phyloP scores from a whole-genome alignment of 352 stramenopile species.

The Globisporangium emineosum region DNA sequence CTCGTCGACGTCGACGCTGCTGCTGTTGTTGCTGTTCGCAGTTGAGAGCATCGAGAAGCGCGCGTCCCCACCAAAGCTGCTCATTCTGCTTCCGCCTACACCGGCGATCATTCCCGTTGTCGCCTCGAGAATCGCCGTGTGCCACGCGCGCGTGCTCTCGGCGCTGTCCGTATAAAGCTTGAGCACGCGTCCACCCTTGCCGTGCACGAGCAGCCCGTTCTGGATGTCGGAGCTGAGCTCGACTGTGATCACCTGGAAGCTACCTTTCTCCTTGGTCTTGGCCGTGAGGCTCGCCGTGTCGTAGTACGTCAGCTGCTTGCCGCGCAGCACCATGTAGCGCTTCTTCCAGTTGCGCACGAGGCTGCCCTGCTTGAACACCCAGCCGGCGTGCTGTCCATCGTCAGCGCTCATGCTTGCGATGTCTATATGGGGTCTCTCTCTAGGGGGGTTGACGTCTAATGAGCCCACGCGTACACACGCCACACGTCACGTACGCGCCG shows the following conservation, averaged over 20 bases:
- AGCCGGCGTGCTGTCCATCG: constrained; percentile 62
- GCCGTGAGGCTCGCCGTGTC: constrained; percentile 58
- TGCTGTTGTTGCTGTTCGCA: constrained; percentile 19
- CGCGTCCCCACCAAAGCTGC: constrained; percentile 17
- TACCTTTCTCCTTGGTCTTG: constrained; percentile 71
- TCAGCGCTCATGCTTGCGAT: constrained; percentile 34
- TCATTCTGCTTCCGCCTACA: constrained; percentile 14
- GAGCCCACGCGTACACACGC: not conserved
- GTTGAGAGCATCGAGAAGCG: constrained; percentile 46
- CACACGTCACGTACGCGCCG: not conserved
- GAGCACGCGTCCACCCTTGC: constrained; percentile 73
- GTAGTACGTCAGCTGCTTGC: constrained; percentile 85
- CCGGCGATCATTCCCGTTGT: constrained; percentile 24
- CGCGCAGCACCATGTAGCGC: constrained; percentile 78
- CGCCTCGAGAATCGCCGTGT: constrained; percentile 72
- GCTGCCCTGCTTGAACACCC: constrained; percentile 84
- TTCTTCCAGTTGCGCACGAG: constrained; percentile 85
- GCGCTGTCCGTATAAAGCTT: constrained; percentile 85
- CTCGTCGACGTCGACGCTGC: constrained; percentile 45
- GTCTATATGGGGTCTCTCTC: constrained; percentile 5
- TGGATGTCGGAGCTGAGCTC: constrained; percentile 80
- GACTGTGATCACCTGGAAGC: constrained; percentile 83
- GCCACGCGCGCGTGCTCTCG: constrained; percentile 67
- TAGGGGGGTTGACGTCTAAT: not conserved
- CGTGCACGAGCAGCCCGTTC: constrained; percentile 80